Evolutionary conservation across 352 stramenopile genomes (phyloP).

Genomic region (Albugo laibachii): DNA sequence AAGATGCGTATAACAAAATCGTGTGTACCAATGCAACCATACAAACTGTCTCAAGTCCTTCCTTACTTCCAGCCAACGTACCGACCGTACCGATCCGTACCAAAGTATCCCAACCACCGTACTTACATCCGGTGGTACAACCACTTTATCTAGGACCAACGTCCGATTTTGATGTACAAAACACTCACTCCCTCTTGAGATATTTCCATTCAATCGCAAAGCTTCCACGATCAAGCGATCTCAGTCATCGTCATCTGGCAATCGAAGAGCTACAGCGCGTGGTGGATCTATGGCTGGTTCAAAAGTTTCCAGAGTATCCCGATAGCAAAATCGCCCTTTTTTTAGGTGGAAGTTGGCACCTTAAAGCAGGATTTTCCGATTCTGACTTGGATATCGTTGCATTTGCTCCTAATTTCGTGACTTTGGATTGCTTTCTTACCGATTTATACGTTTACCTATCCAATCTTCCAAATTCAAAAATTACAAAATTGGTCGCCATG

Average conservation of each 20-base stretch:
- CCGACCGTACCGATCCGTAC: too few species aligned
- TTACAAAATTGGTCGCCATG: constrained; percentile 46
- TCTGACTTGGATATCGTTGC: constrained; percentile 67
- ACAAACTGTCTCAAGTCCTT: too few species aligned
- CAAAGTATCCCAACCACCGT: too few species aligned
- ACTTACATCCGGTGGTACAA: constrained; percentile 16
- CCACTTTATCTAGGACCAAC: constrained; percentile 30
- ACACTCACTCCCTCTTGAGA: constrained; percentile 67
- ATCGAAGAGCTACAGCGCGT: constrained; percentile 56
- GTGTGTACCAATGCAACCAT: too few species aligned
- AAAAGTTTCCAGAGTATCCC: constrained; percentile 18
- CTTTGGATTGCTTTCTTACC: constrained; percentile 39
- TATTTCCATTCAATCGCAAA: constrained; percentile 45
- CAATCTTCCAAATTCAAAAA: constrained; percentile 5
- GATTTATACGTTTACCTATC: constrained; percentile 34
- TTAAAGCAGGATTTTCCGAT: constrained; percentile 53
- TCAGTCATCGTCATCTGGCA: constrained; percentile 50
- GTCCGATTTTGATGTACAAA: constrained; percentile 57
- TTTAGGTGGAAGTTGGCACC: constrained; percentile 58
- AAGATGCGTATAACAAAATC: too few species aligned
- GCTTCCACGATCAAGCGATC: constrained; percentile 27
- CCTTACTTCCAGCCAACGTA: too few species aligned
- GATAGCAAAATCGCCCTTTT: constrained; percentile 33
- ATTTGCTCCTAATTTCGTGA: constrained; percentile 40
- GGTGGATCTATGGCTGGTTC: constrained; percentile 44